Base-by-base conservation (phyloP, 2,329 filamentous ascomycete species). In the Beauveria brongniartii region DNA sequence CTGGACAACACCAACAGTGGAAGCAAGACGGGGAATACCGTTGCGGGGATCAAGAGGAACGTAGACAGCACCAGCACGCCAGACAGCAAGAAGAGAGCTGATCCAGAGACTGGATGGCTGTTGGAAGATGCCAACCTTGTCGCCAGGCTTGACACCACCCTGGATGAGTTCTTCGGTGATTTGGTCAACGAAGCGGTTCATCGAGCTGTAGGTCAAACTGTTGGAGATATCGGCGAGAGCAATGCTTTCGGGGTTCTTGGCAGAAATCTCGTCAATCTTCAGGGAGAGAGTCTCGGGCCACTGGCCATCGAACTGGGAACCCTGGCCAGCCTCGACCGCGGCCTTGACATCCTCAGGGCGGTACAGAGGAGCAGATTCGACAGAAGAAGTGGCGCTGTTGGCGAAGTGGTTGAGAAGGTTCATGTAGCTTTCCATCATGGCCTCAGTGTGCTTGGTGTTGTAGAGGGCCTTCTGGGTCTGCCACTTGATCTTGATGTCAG, bases 31-130 rank as follows among this genome's bases (percentile, higher is more conserved):
- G 14, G 60, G 48, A n/a, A 62, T 43, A 48, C 54, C 6, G 61
- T 54, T 10, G 64, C 62, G 3, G 1, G 68, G 53, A 59, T 82
- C 80, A 0, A 82, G 67, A 3, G 76, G 75, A 5, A 78, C 68
- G 41, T 76, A 76, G 1, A 72, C 65, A 8, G 67, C 70, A 1
- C 77, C 77, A 14, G 75, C 55, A 0, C 70, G 67, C 58, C 72
- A 63, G 44, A 80, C 75, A 8, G 74, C 78, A 3, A 80, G 69
- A 48, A 80, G 63, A 0, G 72, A 74, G 44, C 61, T 68, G 5
- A 76, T 65, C 40, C 74, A 73, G 37, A 78, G 73, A 3, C 77
- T 73, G 3, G 65, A 64, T 57, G 43, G 62, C 61, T 26, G 46
- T 40, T 28, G 53, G 54, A 47, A 63, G 57, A 66, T 46, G 5